Base-by-base conservation (phyloP, 208 protist species). In the Crithidia bombi region DNA sequence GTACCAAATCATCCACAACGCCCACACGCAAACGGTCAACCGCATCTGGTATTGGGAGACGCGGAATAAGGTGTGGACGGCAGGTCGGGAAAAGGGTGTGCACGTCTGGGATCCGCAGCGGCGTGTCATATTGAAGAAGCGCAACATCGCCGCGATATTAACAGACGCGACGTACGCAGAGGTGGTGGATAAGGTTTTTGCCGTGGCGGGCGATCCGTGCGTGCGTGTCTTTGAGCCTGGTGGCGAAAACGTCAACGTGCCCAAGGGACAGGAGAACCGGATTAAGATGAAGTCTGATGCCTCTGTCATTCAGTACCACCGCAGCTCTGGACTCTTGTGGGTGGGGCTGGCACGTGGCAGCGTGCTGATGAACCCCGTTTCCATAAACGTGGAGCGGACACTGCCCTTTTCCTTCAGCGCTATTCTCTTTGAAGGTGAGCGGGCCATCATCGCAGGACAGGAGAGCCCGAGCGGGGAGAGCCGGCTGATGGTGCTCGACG, bases 31-130 rank as follows among this genome's bases (percentile, higher is more conserved):
- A 61, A 89, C 89, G 12, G 74, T 96, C 49, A 81, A 86, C 61
- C 62, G 73, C 26, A 71, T 96, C 1, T 96, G 91, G 89, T 86
- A 82, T 47, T 77, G 91, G 68, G 73, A 75, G 44, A 82, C 85
- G 38, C 50, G 64, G 33, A 83, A 87, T 41, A 87, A 80, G 38
- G 91, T 96, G n/a, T 94, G 89, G 87, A 85, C 87, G 14, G 86
- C 91, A 11, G 91, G 91, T 1, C 81, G 82, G 19, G 91, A 96
- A 75, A 94, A 96, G 71, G 83, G 87, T 39, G 59, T 94, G 23
- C 82, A 82, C 63, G 78, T 96, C 39, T 96, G 91, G 89, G 89
- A 96, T 78, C 82, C 91, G 69, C 88, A 93, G 69, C 82, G 88
- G 19, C 77, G 88, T 6, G 83, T 81, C 21, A 73, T 83, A 44